These are phyloP conservation scores for Macrolepiota fuliginosa DNA, from an alignment of 768 basidiomycete genomes.

Conservation along the genomic window DNA sequence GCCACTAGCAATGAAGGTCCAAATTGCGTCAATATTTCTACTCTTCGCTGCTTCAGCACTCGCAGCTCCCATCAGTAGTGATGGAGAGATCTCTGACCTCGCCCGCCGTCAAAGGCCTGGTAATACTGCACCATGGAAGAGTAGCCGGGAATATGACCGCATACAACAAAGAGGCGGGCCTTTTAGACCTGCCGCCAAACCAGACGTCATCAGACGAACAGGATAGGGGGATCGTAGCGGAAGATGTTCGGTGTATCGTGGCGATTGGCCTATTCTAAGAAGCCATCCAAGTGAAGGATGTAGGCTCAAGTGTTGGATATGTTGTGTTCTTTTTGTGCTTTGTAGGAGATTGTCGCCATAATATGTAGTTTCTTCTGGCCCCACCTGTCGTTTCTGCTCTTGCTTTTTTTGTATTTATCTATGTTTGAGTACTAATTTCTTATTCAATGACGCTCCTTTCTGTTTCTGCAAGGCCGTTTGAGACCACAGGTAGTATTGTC, in stretches of 20 bases:
- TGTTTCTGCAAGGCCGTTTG: too few species aligned
- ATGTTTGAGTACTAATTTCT: not conserved
- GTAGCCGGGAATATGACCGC: not conserved
- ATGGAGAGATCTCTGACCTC: not conserved
- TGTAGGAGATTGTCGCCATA: too few species aligned
- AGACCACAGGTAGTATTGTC: too few species aligned
- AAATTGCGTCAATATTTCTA: not conserved
- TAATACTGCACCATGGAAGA: not conserved
- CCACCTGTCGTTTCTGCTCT: too few species aligned
- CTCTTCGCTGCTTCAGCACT: conserved; percentile 1
- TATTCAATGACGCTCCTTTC: not conserved
- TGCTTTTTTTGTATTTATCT: not conserved
- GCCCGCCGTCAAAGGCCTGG: not conserved
- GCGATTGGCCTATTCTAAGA: too few species aligned
- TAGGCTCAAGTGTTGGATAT: too few species aligned
- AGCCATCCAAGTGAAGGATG: too few species aligned
- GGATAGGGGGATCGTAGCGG: not conserved
- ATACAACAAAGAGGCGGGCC: not conserved
- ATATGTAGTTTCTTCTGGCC: too few species aligned
- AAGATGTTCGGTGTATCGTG: not conserved
- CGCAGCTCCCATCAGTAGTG: not conserved
- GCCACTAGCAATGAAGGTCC: conserved; percentile 2
- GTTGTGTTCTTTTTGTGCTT: too few species aligned
- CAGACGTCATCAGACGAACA: not conserved
- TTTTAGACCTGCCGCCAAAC: not conserved